A percentile compares a stretch with the other conserved stretches of the same genome.
Evolutionary conservation across 2,329 filamentous ascomycete genomes (phyloP).

Genomic region (Aspergillus novoparasiticus): DNA sequence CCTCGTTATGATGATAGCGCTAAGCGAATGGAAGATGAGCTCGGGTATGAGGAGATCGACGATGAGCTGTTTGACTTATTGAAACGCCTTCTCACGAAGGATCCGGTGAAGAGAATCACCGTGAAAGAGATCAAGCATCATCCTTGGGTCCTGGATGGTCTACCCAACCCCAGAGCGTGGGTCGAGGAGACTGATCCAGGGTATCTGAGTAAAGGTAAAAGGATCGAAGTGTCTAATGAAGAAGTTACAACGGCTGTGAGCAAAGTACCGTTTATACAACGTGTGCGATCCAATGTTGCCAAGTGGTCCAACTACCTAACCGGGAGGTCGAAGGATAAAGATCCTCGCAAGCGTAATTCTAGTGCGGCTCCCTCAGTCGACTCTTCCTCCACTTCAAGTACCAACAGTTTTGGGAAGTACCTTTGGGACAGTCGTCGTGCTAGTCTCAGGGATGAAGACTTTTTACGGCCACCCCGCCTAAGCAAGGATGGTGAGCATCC

Average conservation of each 20-base stretch:
- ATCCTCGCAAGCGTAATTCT: constrained; percentile 54
- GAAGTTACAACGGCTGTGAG: constrained; percentile 91
- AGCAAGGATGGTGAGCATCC: constrained; percentile 67
- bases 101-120: constrained; percentile 84
- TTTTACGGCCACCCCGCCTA: constrained; percentile 54
- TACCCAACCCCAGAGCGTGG: constrained; percentile 76
- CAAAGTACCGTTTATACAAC: constrained; percentile 82
- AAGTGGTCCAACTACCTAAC: constrained; percentile 64
- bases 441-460: constrained; percentile 61
- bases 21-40: constrained; percentile 74
- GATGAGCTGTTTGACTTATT: constrained; percentile 79
- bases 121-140: constrained; percentile 92
- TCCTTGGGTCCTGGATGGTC: constrained; percentile 81
- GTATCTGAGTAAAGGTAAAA: constrained; percentile 74
- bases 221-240: constrained; percentile 87
- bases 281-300: constrained; percentile 75
- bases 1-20: constrained; percentile 60
- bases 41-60: constrained; percentile 84
- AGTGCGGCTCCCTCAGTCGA: constrained; percentile 58
- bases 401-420: constrained; percentile 58
- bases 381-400: constrained; percentile 57
- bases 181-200: constrained; percentile 92
- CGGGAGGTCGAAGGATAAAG: constrained; percentile 41
- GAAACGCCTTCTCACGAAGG: constrained; percentile 78
- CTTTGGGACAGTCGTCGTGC: constrained; percentile 52